These are phyloP conservation scores for Vaccinium vitisidaea DNA, from an alignment of 148 eudicot species.

Conservation along the genomic window DNA sequence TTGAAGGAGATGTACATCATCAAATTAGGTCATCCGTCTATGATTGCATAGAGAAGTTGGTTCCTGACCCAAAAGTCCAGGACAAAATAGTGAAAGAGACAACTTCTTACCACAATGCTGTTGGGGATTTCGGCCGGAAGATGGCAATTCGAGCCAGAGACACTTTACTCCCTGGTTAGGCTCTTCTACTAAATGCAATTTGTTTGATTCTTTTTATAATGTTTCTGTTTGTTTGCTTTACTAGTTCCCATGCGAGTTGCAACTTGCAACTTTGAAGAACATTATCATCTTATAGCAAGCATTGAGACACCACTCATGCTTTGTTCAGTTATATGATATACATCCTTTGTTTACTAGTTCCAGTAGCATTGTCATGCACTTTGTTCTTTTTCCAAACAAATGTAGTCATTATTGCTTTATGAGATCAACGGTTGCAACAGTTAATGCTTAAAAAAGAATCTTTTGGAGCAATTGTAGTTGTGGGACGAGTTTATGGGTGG, in stretches of 20 bases:
- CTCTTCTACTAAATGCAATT: background rate
- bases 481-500: background rate
- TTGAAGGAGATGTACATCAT: conserved; percentile 60
- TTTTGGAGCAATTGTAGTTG: background rate
- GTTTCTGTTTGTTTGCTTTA: conserved; percentile 3
- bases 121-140: conserved; percentile 86
- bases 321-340: background rate
- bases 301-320: background rate
- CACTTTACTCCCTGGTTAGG: conserved; percentile 68
- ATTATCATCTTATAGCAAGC: background rate
- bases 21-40: conserved; percentile 61
- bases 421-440: background rate
- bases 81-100: conserved; percentile 82
- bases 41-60: conserved; percentile 81
- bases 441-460: background rate
- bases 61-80: conserved; percentile 70
- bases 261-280: background rate
- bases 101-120: conserved; percentile 57
- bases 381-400: background rate
- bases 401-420: background rate
- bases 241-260: background rate
- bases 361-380: background rate
- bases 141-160: conserved; percentile 86
- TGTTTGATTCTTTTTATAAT: background rate
- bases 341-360: background rate